Evolutionary conservation across 768 basidiomycete genomes (phyloP), one percentile per base, ranked within the genome.

Genomic region (Pleurotus eryngii): DNA sequence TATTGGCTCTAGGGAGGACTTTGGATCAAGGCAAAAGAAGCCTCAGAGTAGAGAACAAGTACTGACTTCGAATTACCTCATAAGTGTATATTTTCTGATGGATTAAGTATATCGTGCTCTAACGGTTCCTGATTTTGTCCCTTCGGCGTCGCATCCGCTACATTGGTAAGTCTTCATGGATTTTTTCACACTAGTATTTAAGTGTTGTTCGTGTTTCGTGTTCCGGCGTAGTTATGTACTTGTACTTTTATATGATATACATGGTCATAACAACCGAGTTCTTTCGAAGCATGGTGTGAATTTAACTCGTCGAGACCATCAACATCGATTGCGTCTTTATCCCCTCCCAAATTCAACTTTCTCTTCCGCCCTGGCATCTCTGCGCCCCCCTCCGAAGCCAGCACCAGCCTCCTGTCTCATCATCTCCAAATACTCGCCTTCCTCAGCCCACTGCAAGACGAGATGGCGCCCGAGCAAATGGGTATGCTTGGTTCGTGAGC

Each of bases 381-480:
- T 60, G 75, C 81, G 7, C n/a, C 88, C 86, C n/a, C 75, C 86
- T 2, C 89, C 89, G 63, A 79, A 89, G 11, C 89, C 89, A 58
- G 90, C 84, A 1, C 87, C 89, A 1, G 86, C 88, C 74, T 93
- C 95, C 73, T 82, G 82, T 59, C 95, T 76, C 48, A 97, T 68
- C 56, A 68, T 78, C 27, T 90, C 90, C 53, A 95, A 66, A 67
- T 95, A 90, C 60, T 90, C 90, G 2, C 77, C 87, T 57, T 90
- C 90, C 63, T 89, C 82, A 1, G 95, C 94, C 95, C 95, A 97
- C 69, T 98, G 87, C 43, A 99, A 75, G 3, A 98, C 94, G 45
- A 99, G 74, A 79, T 99, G 97, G 37, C 97, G 76, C 7, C 97
- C 96, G 18, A 99, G 85, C 64, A 98, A 85, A 78, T 98, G 97